Conservation (phyloP, 2,329 filamentous ascomycete genomes). For the Myriangium duriaei region DNA sequence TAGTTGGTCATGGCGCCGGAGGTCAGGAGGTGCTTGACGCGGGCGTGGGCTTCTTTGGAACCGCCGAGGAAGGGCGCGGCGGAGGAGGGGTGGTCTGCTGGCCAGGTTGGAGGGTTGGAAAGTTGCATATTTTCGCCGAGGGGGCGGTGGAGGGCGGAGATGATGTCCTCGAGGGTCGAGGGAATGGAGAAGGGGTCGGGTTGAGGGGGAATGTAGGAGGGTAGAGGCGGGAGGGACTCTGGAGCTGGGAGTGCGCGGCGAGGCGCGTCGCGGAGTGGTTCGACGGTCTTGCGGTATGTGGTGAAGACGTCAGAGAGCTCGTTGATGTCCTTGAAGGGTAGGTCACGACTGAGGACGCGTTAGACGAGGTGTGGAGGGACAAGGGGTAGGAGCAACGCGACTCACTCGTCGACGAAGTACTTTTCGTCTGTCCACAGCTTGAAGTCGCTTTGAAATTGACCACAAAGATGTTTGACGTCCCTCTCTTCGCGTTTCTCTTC, state of each 20-base stretch:
- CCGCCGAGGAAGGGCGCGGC: constrained; percentile 59
- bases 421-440: constrained; percentile 62
- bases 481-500: constrained; percentile 58
- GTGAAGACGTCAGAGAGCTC: constrained; percentile 67
- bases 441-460: constrained; percentile 44
- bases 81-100: constrained; percentile 41
- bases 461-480: constrained; percentile 41
- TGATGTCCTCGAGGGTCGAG: constrained; percentile 38
- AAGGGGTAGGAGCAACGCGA: constrained; percentile 18
- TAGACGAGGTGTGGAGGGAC: no score
- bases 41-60: constrained; percentile 45
- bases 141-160: constrained; percentile 45
- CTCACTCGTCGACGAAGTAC: constrained; percentile 68
- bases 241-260: constrained; percentile 45
- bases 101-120: constrained; percentile 39
- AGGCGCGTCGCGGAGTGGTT: constrained; percentile 55
- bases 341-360: constrained; percentile 45
- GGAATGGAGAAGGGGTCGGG: constrained; percentile 52
- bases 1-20: constrained; percentile 51
- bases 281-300: constrained; percentile 58
- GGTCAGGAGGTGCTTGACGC: constrained; percentile 48
- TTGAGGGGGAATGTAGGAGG: constrained; percentile 47
- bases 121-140: constrained; percentile 40
- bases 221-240: constrained; percentile 44
- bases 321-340: constrained; percentile 43